Percentiles rank a stretch among this genome's conserved stretches.
These are phyloP conservation scores for Lachancea sp. DNA, from an alignment of 805 yeast genomes.

Conservation along the genomic window DNA sequence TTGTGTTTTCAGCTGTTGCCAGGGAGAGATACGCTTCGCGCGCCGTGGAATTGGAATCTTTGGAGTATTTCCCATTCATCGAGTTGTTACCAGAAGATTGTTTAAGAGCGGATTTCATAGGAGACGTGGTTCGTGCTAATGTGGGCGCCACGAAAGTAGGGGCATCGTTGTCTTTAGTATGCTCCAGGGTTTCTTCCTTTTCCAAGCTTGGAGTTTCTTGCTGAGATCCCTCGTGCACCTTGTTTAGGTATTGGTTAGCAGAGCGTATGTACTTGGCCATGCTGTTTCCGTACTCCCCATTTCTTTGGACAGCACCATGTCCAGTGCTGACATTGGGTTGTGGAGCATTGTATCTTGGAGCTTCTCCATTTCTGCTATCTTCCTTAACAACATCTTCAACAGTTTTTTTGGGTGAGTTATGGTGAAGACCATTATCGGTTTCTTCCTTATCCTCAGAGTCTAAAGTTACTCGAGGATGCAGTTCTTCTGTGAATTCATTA, in stretches of 20 bases:
- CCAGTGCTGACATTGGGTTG: not conserved
- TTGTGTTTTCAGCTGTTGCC: slow-evolving; percentile 74
- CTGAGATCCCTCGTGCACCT: not conserved
- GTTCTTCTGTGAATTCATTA: not conserved
- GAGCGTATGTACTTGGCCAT: slow-evolving; percentile 47
- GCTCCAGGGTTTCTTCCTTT: not conserved
- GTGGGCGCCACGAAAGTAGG: not conserved
- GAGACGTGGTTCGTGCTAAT: slow-evolving; percentile 25
- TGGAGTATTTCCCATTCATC: slow-evolving; percentile 16
- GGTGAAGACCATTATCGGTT: not conserved
- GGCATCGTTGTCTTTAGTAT: no score
- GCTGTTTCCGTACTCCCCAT: slow-evolving; percentile 11
- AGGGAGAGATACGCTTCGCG: slow-evolving; percentile 59
- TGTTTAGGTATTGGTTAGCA: slow-evolving; percentile 28
- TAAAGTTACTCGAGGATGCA: not conserved
- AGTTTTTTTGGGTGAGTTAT: not conserved
- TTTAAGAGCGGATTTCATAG: slow-evolving; percentile 41
- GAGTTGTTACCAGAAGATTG: slow-evolving; percentile 20
- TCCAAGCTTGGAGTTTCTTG: not conserved
- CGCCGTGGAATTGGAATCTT: slow-evolving; percentile 37
- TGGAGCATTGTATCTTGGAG: not conserved
- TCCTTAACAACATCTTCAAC: slow-evolving; percentile 7
- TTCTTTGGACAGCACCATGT: not conserved
- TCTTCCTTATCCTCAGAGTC: not conserved
- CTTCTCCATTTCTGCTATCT: not conserved